These are phyloP conservation scores for Physcia stellaris DNA, from an alignment of 495 filamentous ascomycete genomes.

Conservation along the genomic window DNA sequence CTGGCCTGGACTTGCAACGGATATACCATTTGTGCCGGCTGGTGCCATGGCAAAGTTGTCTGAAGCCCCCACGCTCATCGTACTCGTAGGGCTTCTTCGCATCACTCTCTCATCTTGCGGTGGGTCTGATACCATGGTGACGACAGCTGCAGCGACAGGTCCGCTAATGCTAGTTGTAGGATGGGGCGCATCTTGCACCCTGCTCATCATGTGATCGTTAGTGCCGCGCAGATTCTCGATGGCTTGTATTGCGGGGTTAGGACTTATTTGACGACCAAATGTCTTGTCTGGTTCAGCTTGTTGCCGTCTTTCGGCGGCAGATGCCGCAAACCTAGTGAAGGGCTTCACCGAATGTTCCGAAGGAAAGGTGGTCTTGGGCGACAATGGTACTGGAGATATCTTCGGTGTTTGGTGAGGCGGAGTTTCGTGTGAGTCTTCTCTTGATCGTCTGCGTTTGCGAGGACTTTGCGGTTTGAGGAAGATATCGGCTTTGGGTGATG, in stretches of 20 bases:
- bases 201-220: constrained; percentile 11
- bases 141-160: constrained; percentile 8
- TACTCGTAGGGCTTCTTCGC: constrained; percentile 18
- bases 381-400: constrained; percentile 7
- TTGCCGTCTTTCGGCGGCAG: constrained; percentile 15
- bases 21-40: constrained; percentile 10
- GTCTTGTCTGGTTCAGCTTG: constrained; percentile 3
- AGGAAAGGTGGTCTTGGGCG: constrained; percentile 10
- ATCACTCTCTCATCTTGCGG: constrained; percentile 8
- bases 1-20: constrained; percentile 18
- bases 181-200: constrained; percentile 15
- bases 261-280: constrained; percentile 11
- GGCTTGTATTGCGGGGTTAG: constrained; percentile 15
- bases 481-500: no score
- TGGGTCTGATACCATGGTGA: constrained; percentile 8
- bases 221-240: constrained; percentile 12
- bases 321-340: constrained; percentile 17
- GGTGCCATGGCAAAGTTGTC: constrained; percentile 10
- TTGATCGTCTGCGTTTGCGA: constrained; percentile 14
- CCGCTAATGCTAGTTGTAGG: constrained; percentile 14
- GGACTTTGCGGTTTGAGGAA: constrained; percentile 8
- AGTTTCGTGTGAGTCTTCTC: neutral
- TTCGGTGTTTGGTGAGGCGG: constrained; percentile 1
- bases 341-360: constrained; percentile 12
- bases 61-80: constrained; percentile 14